Evolutionary conservation across 179 eudicot genomes (phyloP).

Genomic region (Sideroxylon spinosum): DNA sequence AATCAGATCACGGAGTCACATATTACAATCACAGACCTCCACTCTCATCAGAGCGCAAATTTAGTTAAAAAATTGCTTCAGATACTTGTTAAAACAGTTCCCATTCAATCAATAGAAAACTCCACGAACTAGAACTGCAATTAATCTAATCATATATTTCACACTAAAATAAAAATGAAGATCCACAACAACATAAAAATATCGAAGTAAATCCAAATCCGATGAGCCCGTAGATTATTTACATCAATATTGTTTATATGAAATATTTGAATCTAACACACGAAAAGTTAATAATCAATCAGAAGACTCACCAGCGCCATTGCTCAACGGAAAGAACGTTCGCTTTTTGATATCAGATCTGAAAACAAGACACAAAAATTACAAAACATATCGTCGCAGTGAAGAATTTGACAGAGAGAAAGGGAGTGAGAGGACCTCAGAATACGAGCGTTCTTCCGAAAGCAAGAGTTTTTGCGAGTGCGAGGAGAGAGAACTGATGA

Average conservation of each 20-base stretch:
- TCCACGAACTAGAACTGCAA: too few relatives aligned
- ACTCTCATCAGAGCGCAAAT: too few relatives aligned
- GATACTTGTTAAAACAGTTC: background rate
- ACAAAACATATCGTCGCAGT: background rate
- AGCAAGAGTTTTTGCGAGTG: background rate
- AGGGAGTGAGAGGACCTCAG: conserved; percentile 11
- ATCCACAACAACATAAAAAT: too few relatives aligned
- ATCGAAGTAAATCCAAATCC: too few relatives aligned
- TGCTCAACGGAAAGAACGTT: conserved; percentile 10
- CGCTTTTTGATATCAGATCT: conserved; percentile 15
- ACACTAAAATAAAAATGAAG: too few relatives aligned
- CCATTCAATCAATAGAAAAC: too few relatives aligned
- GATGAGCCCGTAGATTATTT: too few relatives aligned
- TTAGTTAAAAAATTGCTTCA: background rate
- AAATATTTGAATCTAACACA: background rate
- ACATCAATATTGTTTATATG: background rate
- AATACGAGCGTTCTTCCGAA: conserved; percentile 13
- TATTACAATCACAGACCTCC: too few relatives aligned
- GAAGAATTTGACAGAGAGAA: background rate
- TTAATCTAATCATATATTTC: too few relatives aligned
- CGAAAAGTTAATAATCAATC: background rate
- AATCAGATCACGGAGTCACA: too few relatives aligned
- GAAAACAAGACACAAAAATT: background rate
- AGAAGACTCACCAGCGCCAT: conserved; percentile 19
- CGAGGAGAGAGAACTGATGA: background rate